Base-by-base conservation (phyloP, 2,329 filamentous ascomycete genomes). In the Ophiocordyceps robertsii region DNA sequence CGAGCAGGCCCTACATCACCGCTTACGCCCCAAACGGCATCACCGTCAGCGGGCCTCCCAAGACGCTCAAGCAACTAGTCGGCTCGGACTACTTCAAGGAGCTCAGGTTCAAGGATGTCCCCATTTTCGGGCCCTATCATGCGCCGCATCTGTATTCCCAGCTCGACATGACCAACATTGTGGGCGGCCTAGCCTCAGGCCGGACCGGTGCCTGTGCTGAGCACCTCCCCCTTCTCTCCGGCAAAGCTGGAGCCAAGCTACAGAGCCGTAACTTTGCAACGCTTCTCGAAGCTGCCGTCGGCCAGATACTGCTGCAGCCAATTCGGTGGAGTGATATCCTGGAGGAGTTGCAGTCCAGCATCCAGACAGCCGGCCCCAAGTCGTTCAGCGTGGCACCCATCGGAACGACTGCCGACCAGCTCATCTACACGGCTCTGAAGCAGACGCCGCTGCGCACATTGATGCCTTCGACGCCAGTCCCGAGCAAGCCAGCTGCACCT, bases 391-490 rank as follows among this genome's bases (percentile, higher is more conserved):
- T 46, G 17, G 29, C 43, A 7, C 38, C 44, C 19, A 35, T 46
- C 24, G 41, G 44, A 4, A 43, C 41, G 5, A 41, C 32, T 11
- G 41, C 41, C n/a, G 41, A 46, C 35, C 38, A 43, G 29, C 38
- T 46, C 29, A 36, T 46, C 38, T 46, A 46, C 29, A 41, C 41
- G 29, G 30, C 29, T 29, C 30, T 46, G 19, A 46, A 43, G 38
- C 38, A 40, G 37, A 46, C 41, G 4, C 30, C 44, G 7, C 17
- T 43, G 7, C 38, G 41, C 3, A 33, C 41, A 7, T 17, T 43
- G 65, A 77, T 79, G 12, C 38, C 55, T 54, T 44, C 57, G 54
- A 24, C 37, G 6, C 5, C 37, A 7, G 12, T 8, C 24, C 39
- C 29, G 6, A 37, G n/a, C 27, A 19, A 24, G n/a, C 29, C n/a